Base-by-base conservation (phyloP, 352 stramenopile genomes). In the Pilasporangium apinafurcum region DNA sequence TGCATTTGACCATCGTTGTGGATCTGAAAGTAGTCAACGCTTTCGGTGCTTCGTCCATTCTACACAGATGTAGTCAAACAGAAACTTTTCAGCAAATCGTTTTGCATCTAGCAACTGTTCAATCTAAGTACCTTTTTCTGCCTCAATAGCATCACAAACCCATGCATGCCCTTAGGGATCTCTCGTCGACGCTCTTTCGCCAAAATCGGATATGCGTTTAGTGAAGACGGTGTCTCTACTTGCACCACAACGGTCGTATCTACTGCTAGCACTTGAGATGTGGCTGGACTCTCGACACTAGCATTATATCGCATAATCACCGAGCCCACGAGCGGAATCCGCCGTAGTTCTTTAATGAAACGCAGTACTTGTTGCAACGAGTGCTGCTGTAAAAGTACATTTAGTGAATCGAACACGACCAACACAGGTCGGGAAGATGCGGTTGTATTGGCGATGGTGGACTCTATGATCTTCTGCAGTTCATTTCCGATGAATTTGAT, bases 31-130 rank as follows among this genome's bases (percentile, higher is more conserved):
- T 64, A 86, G 37, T 86, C 72, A n/a, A 86, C 41, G 17, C 57
- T 79, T 39, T 89, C 73, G 18, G 59, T 86, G 14, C 65, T 76
- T 38, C 62, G 61, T 1, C 73, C 71, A 36, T 86, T 86, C 77
- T 89, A 44, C n/a, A 47, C 26, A 37, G 0, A 25, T 29, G 30
- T 12, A 42, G 14, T 21, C 37, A 44, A 44, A 25, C 3, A 31
- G 55, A 28, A 69, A 31, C 8, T 22, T 2, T 8, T 32, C n/a
- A 14, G n/a, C n/a, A n/a, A n/a, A 26, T 17, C 22, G 10, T 13
- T 16, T 14, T 27, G 17, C 33, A 14, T 8, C 9, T 12, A 37
- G 0, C 17, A 4, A 49, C 28, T 45, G n/a, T 20, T 32, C 13
- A 30, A n/a, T 14, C 18, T 12, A n/a, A 36, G 21, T 39, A 89